Conservation (phyloP, 805 yeast species). For the Candida silvicultrix region DNA sequence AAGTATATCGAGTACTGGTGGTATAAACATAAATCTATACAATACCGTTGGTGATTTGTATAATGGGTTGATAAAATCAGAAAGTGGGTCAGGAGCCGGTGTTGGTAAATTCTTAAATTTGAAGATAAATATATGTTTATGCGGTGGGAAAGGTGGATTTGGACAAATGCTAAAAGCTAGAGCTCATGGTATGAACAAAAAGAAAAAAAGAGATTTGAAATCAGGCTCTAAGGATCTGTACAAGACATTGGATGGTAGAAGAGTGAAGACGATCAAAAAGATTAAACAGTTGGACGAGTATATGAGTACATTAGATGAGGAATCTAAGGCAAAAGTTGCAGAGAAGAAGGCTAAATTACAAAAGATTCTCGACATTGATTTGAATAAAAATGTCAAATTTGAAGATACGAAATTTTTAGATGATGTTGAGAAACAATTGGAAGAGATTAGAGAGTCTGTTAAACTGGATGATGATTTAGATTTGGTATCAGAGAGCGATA, state of each 20-base stretch:
- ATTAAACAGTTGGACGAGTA: constrained; percentile 29
- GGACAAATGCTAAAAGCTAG: constrained; percentile 35
- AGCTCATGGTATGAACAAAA: constrained; percentile 31
- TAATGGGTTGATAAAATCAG: not conserved
- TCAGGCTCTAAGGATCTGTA: constrained; percentile 27
- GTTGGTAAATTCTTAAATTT: constrained; percentile 16
- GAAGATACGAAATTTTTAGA: constrained; percentile 32
- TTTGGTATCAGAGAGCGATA: not conserved
- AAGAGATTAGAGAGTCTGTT: constrained; percentile 26
- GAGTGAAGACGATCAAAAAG: constrained; percentile 29
- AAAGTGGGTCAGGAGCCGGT: not conserved
- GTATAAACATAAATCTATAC: constrained; percentile 6
- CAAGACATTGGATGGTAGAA: constrained; percentile 35
- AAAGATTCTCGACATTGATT: constrained; percentile 25
- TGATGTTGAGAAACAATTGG: constrained; percentile 30
- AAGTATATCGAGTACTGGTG: constrained; percentile 10
- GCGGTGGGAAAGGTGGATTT: constrained; percentile 52
- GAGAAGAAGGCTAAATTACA: constrained; percentile 31
- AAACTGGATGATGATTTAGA: constrained; percentile 1
- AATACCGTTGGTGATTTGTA: constrained; percentile 7
- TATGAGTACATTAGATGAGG: constrained; percentile 12
- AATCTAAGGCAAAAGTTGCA: constrained; percentile 15
- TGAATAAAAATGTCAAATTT: constrained; percentile 24
- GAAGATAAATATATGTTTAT: constrained; percentile 27
- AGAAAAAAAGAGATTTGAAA: constrained; percentile 13